Evolutionary conservation across 2,329 filamentous ascomycete species (phyloP), one percentile per base, ranked within the genome.

Genomic region (Verticillium klebahnii): DNA sequence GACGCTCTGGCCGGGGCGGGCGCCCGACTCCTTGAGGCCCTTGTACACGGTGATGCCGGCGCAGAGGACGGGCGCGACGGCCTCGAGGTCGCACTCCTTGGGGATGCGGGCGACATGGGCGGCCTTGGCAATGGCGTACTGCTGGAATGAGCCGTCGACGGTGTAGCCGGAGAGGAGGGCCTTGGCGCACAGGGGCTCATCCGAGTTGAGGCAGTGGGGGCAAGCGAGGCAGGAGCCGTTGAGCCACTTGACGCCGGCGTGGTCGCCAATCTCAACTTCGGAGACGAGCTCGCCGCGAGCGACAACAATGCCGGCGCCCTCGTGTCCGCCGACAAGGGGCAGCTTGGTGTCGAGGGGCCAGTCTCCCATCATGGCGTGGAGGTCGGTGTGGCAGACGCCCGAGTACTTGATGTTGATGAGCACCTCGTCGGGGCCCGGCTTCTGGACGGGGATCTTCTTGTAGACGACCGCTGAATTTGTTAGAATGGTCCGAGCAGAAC

Each of bases 181-280:
- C 63, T 90, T 80, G 17, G 84, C 76, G 80, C 94, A 98, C 6
- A 97, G 88, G 2, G 92, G 89, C 79, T 97, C 93, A 69, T 96
- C 90, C 57, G 85, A 76, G 68, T 87, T 83, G 72, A 89, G 87
- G 81, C 93, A 97, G 84, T 91, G 96, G 69, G 87, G 83, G 80
- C 93, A 98, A 66, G 82, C 76, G 65, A 96, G 81, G 77, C 94
- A 97, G 56, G 90, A 89, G 66, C 92, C 91, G 77, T 97, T 95
- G 72, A 97, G 82, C 93, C 93, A 97, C 82, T 92, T 97, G 77
- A 98, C 85, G 73, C 94, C 94, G 64, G 88, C 94, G 70, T 92
- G 81, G 72, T 96, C 92, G 69, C 93, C 93, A 69, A 97, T 82
- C 73, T 92, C 80, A 64, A 96, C 79, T 69, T 95, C 91, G 3